Evolutionary conservation across 495 filamentous ascomycete genomes (phyloP), one percentile per base, ranked within the genome.

Genomic region (Chaetomium fimeti): DNA sequence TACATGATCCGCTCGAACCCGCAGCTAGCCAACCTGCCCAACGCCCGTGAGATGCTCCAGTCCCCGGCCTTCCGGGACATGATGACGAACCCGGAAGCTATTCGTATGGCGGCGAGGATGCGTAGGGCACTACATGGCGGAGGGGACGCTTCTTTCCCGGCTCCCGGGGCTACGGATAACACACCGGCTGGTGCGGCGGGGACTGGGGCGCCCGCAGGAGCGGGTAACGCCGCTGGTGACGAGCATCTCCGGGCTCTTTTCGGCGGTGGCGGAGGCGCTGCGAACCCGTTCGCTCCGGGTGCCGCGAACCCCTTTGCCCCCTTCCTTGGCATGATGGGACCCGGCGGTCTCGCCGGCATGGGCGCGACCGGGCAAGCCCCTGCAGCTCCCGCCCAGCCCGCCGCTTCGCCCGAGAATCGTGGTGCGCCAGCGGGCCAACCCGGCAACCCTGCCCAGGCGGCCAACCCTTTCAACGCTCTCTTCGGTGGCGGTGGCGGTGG

Each of bases 1-100:
- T 88, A 93, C 83, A 92, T 98, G 85, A 91, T 96, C 61, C 84
- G 89, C 62, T 84, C 88, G 56, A 95, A 93, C 72, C 95, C 95
- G 11, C 87, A 91, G 84, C 84, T 97, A 4, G 90, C 91, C 57
- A 85, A 88, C 63, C 91, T 91, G 78, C 92, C 92, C 24, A 86
- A 89, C 61, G 89, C 88, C 22, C 89, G 91, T 59, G 83, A 93
- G 70, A 87, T 97, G 76, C 82, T 99, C 69, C 85, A 89, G 62
- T 92, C 90, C 27, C 91, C 92, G 0, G 83, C 90, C 59, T 93
- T 97, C 72, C 85, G 95, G 64, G 84, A 90, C 22, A 96, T 98
- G 91, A 87, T 99, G 84, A 93, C 93, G n/a, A 91, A 95, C 69
- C 95, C 95, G 28, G 86, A 90, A 18, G 85, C 88, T 27, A 80